phyloP scores from a whole-genome alignment of 1,284 basidiomycete species.

The Sutorius eximius region DNA sequence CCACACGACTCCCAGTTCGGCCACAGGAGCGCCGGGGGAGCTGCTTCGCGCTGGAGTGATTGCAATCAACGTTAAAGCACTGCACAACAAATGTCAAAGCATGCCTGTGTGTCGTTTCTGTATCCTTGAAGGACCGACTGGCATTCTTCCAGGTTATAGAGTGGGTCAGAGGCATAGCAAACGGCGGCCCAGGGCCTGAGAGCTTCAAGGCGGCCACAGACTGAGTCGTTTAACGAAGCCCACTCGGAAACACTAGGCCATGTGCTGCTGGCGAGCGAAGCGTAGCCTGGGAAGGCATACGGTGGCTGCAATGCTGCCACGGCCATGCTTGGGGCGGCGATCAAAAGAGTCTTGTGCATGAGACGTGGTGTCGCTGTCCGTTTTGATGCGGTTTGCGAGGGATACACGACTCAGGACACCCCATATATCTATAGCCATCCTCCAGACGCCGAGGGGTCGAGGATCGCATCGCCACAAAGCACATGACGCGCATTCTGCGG shows the following conservation, averaged over 20 bases:
- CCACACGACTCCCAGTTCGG: conserved; percentile 25
- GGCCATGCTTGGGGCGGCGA: neutral
- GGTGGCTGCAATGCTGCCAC: conserved; percentile 2
- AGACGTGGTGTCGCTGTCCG: neutral
- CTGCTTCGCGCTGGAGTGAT: conserved; percentile 15
- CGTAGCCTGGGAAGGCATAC: conserved; percentile 7
- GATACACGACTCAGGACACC: neutral
- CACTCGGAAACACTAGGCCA: conserved; percentile 14
- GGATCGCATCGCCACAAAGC: neutral
- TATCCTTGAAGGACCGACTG: conserved; percentile 16
- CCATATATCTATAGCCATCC: neutral
- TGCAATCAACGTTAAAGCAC: neutral
- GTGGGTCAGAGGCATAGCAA: conserved; percentile 20
- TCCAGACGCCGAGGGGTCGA: neutral
- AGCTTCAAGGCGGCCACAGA: conserved; percentile 19
- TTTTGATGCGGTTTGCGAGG: neutral
- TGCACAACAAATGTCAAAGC: neutral
- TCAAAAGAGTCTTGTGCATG: conserved; percentile 3
- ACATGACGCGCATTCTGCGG: too few species aligned
- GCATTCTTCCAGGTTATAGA: conserved; percentile 14
- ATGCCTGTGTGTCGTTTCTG: conserved; percentile 13
- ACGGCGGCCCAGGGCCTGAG: conserved; percentile 22
- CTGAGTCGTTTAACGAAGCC: conserved; percentile 15
- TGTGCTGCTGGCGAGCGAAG: conserved; percentile 2
- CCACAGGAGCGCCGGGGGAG: conserved; percentile 22